Conservation (phyloP, 257 asterid genomes). For the Jaltomata sinuosa region DNA sequence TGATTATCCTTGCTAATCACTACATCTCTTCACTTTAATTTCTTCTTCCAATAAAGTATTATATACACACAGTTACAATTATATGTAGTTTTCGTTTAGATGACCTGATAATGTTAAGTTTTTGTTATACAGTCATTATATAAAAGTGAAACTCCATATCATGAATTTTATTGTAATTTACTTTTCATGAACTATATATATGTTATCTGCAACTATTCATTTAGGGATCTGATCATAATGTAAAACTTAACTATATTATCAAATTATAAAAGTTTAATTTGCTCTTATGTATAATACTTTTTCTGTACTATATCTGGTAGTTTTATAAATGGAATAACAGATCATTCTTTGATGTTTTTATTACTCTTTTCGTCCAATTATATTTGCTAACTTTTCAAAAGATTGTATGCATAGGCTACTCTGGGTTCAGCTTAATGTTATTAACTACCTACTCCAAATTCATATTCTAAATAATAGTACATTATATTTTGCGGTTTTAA, state of each 20-base stretch:
- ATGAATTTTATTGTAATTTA: neutral
- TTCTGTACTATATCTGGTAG: neutral
- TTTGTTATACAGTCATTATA: neutral
- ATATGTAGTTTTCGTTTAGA: neutral
- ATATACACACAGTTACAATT: neutral
- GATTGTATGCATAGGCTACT: neutral
- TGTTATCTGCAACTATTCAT: too few species aligned
- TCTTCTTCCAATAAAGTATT: neutral
- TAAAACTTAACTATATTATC: too few species aligned
- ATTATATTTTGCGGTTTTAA: neutral
- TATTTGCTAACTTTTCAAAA: neutral
- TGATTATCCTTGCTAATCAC: neutral
- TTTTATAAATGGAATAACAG: neutral
- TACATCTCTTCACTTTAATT: neutral
- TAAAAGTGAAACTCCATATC: neutral
- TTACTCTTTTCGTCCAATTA: neutral
- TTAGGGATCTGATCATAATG: too few species aligned
- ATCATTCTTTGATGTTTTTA: neutral
- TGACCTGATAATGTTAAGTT: neutral
- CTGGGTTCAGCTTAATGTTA: neutral
- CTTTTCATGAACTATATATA: neutral
- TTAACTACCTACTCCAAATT: neutral
- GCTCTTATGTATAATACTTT: neutral
- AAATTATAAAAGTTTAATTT: neutral
- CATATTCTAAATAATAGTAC: neutral